Conservation (phyloP, 176 grass and related monocot species). For the Triticum urartu region DNA sequence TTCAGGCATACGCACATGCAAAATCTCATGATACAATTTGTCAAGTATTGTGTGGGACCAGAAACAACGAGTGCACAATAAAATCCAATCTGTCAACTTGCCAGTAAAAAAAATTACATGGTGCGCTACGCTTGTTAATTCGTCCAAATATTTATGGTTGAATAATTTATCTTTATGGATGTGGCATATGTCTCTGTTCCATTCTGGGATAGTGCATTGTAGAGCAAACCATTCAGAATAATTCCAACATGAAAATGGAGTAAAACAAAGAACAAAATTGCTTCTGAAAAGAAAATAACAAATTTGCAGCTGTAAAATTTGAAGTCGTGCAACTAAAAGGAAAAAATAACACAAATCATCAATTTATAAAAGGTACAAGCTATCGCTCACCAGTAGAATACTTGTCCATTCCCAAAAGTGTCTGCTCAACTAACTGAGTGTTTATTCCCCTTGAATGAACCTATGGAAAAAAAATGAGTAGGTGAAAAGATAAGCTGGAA, state of each 20-base stretch:
- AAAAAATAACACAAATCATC: neutral
- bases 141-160: neutral
- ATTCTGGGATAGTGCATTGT: neutral
- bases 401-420: conserved; percentile 58
- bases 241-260: neutral
- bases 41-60: neutral
- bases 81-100: neutral
- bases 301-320: conserved; percentile 4
- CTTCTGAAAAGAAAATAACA: neutral
- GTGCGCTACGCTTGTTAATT: neutral
- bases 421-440: conserved; percentile 63
- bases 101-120: neutral
- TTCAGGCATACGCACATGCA: neutral
- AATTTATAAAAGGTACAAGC: neutral
- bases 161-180: neutral
- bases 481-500: conserved; percentile 14
- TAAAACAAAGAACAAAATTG: conserved; percentile 3
- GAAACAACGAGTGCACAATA: neutral
- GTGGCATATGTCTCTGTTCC: neutral
- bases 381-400: conserved; percentile 51
- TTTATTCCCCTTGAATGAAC: conserved; percentile 87
- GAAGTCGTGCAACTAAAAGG: neutral
- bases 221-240: neutral
- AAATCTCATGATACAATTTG: conserved; percentile 17
- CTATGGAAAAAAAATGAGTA: conserved; percentile 37